Evolutionary conservation across 805 yeast species (phyloP).

Genomic region (Candida wancherniae): DNA sequence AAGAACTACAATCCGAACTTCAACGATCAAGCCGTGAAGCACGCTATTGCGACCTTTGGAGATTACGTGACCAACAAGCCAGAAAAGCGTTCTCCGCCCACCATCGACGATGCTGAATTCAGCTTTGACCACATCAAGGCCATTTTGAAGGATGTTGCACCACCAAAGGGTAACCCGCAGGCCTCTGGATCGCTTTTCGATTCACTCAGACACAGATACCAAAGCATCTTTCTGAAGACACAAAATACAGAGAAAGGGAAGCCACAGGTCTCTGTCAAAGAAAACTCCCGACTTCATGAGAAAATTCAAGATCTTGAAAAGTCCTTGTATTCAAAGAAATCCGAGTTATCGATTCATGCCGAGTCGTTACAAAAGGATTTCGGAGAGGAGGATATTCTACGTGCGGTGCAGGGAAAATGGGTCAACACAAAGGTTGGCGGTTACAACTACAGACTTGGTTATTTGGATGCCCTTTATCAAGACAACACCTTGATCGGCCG

Average conservation of each 20-base stretch:
- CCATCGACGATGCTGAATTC: conserved; percentile 1
- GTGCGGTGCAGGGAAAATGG: conserved; percentile 51
- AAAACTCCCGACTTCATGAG: no score
- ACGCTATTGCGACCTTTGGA: conserved; percentile 53
- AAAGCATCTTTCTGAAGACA: no score
- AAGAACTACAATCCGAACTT: conserved; percentile 73
- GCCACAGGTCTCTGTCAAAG: no score
- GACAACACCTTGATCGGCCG: conserved; percentile 19
- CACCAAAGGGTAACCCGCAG: no score
- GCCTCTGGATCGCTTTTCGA: no score
- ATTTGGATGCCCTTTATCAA: conserved; percentile 55
- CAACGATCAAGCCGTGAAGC: conserved; percentile 83
- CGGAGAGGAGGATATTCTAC: conserved; percentile 63
- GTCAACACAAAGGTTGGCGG: conserved; percentile 55
- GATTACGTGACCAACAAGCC: conserved; percentile 42
- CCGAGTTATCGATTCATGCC: conserved; percentile 13
- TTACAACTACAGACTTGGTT: conserved; percentile 62
- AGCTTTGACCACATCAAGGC: conserved; percentile 1
- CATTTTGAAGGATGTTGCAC: conserved; percentile 1
- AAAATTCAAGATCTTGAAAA: conserved; percentile 17
- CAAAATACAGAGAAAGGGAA: no score
- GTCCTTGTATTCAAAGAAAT: conserved; percentile 11
- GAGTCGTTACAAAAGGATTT: conserved; percentile 28
- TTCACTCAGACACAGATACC: no score
- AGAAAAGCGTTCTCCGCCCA: conserved; percentile 5